These are phyloP conservation scores for Mycosphaerella arachidis DNA, from an alignment of 2,329 filamentous ascomycete genomes.

Conservation along the genomic window DNA sequence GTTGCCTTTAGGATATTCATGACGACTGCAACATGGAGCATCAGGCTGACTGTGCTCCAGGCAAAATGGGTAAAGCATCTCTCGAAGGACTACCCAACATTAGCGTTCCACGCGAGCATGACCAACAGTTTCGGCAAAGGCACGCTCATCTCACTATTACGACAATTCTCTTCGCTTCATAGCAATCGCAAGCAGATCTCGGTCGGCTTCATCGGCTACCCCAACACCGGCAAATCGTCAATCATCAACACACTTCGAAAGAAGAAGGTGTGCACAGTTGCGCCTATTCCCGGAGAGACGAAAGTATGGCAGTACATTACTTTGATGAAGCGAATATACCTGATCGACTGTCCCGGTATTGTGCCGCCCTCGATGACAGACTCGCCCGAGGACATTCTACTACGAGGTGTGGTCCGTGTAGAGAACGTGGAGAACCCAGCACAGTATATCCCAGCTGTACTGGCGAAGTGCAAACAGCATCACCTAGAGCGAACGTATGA, in stretches of 20 bases:
- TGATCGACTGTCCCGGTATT: conserved; percentile 96
- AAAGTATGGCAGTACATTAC: conserved; percentile 99
- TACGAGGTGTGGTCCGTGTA: conserved; percentile 86
- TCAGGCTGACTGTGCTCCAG: conserved; percentile 47
- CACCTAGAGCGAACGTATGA: conserved; percentile 94
- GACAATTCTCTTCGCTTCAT: conserved; percentile 89
- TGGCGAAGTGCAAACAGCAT: conserved; percentile 73
- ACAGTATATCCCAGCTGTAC: conserved; percentile 84
- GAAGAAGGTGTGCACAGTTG: conserved; percentile 90
- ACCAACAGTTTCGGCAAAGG: conserved; percentile 97
- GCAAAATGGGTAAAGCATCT: conserved; percentile 87
- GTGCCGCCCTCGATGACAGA: conserved; percentile 84
- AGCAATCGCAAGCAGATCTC: conserved; percentile 90
- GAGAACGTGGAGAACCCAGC: conserved; percentile 96
- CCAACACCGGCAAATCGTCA: conserved; percentile 92
- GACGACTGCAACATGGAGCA: neutral
- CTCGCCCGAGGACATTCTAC: conserved; percentile 78
- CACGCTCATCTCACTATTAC: conserved; percentile 81
- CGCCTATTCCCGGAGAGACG: conserved; percentile 92
- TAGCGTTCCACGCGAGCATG: conserved; percentile 90
- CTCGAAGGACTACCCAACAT: conserved; percentile 86
- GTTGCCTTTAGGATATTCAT: conserved; percentile 9
- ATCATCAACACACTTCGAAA: conserved; percentile 95
- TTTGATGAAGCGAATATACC: conserved; percentile 86
- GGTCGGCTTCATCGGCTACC: conserved; percentile 82